Conservation (phyloP, 169 alveolate genomes). For the Plasmodium cynomolgi region DNA sequence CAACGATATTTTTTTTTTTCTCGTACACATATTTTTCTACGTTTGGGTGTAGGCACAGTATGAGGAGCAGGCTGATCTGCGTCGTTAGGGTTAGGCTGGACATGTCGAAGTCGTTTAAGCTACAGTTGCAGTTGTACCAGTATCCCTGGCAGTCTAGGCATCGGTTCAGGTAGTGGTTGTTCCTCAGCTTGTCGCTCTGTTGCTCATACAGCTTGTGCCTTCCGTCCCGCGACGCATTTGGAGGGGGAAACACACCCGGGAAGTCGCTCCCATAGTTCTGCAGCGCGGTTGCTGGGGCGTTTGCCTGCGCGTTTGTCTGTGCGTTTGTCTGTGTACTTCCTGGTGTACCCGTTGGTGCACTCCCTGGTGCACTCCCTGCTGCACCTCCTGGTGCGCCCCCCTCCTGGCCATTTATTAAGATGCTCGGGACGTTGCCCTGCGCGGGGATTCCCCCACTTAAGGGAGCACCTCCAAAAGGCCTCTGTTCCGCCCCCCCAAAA, state of each 20-base stretch:
- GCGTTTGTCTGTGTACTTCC: too few relatives aligned
- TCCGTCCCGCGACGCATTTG: background rate
- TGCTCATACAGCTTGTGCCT: constrained; percentile 29
- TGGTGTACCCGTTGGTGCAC: too few relatives aligned
- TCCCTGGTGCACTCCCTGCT: too few relatives aligned
- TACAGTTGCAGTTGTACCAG: constrained; percentile 72
- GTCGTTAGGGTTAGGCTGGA: constrained; percentile 51
- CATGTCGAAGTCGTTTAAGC: constrained; percentile 14
- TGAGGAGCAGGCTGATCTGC: constrained; percentile 58
- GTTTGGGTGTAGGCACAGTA: constrained; percentile 68
- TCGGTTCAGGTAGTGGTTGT: background rate
- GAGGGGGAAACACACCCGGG: background rate
- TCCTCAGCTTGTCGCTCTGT: background rate
- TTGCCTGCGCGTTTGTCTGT: too few relatives aligned
- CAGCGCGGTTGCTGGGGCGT: background rate
- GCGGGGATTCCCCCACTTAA: background rate
- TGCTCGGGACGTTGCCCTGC: background rate
- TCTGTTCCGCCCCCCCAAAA: too few relatives aligned
- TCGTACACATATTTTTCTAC: constrained; percentile 69
- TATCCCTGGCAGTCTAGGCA: constrained; percentile 68
- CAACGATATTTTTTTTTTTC: constrained; percentile 17
- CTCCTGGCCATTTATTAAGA: constrained; percentile 5
- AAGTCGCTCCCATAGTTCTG: background rate
- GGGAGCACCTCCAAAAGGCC: background rate
- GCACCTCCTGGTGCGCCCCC: background rate